Evolutionary conservation across 1,139 yeast genomes (phyloP).

Genomic region (Diutina rugosa): DNA sequence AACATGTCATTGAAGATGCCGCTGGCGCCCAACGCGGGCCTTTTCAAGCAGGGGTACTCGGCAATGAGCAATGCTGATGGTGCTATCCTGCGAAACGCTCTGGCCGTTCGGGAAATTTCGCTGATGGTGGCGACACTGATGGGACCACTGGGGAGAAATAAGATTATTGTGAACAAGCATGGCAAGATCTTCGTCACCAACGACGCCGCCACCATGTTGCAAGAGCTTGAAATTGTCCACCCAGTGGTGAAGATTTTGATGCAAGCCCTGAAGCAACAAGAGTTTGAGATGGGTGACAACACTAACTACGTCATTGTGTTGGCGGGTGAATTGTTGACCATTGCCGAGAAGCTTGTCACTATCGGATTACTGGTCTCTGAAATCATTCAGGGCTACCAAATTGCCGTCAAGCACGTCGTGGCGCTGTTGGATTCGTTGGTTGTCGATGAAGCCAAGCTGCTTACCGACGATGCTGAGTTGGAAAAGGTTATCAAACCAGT

Average conservation of each 20-base stretch:
- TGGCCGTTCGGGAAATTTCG: conserved; percentile 89
- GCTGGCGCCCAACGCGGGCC: conserved; percentile 83
- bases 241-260: conserved; percentile 94
- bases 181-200: conserved; percentile 84
- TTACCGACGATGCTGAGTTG: conserved; percentile 43
- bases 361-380: conserved; percentile 85
- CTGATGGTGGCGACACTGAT: conserved; percentile 86
- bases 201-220: conserved; percentile 93
- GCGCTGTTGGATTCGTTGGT: conserved; percentile 55
- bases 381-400: conserved; percentile 76
- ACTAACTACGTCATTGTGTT: conserved; percentile 38
- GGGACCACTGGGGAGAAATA: conserved; percentile 96
- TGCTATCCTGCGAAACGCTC: conserved; percentile 82
- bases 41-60: conserved; percentile 94
- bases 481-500: conserved; percentile 75
- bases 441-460: conserved; percentile 49
- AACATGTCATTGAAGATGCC: conserved; percentile 84
- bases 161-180: conserved; percentile 75
- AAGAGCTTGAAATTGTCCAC: conserved; percentile 88
- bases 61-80: conserved; percentile 86
- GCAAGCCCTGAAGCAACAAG: conserved; percentile 96
- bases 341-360: conserved; percentile 73
- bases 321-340: conserved; percentile 84
- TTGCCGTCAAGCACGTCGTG: conserved; percentile 67
- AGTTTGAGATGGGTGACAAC: conserved; percentile 56